A percentile compares a stretch with the other conserved stretches of the same genome.
Conservation (phyloP, 2,329 filamentous ascomycete genomes). For the Paecilomyces fulvus region DNA sequence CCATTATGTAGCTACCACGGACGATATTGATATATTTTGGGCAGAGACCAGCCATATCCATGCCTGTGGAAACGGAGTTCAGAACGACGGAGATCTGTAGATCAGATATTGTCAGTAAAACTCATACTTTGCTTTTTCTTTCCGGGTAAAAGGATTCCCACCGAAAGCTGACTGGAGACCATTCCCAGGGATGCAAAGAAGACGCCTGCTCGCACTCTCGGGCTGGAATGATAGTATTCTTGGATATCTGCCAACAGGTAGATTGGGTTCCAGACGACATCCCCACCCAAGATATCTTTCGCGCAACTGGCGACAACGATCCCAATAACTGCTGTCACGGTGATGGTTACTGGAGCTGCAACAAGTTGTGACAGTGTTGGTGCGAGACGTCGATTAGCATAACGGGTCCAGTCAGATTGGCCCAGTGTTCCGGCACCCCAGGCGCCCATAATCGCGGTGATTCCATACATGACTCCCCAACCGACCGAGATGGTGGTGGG, state of each 20-base stretch:
- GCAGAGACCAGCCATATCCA: constrained; percentile 45
- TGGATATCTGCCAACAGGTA: constrained; percentile 29
- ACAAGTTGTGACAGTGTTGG: constrained; percentile 16
- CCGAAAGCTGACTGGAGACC: constrained; percentile 25
- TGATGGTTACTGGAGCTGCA: constrained; percentile 20
- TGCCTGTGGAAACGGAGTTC: constrained; percentile 45
- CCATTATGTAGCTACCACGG: constrained; percentile 41
- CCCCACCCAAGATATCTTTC: constrained; percentile 16
- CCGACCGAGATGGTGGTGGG: constrained; percentile 7
- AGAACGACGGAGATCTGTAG: constrained; percentile 28
- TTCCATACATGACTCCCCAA: constrained; percentile 17
- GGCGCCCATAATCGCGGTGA: constrained; percentile 16
- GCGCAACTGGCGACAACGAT: constrained; percentile 30
- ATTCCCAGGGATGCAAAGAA: constrained; percentile 31
- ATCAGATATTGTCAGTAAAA: neutral
- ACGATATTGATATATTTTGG: constrained; percentile 47
- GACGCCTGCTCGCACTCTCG: constrained; percentile 24
- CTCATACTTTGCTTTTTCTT: constrained; percentile 12
- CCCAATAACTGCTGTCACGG: constrained; percentile 28
- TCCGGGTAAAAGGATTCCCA: constrained; percentile 9
- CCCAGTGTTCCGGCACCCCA: constrained; percentile 17
- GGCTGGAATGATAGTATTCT: constrained; percentile 17
- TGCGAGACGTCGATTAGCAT: constrained; percentile 16
- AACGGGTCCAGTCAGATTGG: constrained; percentile 19
- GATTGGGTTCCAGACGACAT: constrained; percentile 34